A percentile compares a stretch with the other conserved stretches of the same genome.
These are phyloP conservation scores for Trichoderma harzianum DNA, from an alignment of 2,329 filamentous ascomycete species.

Conservation along the genomic window DNA sequence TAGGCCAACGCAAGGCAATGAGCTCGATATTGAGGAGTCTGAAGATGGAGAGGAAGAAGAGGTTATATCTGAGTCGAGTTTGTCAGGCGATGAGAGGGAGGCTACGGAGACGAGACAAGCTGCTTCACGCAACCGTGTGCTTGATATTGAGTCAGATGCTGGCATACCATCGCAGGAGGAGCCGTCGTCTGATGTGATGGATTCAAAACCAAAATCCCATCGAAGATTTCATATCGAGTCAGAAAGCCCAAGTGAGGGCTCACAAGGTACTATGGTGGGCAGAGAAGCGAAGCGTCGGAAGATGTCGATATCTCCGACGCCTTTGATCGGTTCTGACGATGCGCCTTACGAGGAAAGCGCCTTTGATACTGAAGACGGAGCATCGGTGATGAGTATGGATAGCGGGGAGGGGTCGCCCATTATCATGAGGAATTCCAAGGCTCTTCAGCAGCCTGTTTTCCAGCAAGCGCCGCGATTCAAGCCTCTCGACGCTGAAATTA, in stretches of 20 bases:
- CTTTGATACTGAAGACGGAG: background rate
- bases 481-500: conserved; percentile 25
- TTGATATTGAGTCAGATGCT: conserved; percentile 30
- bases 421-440: background rate
- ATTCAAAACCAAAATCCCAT: background rate
- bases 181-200: background rate
- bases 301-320: conserved; percentile 28
- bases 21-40: conserved; percentile 33
- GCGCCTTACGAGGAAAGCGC: background rate
- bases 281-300: conserved; percentile 29
- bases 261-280: background rate
- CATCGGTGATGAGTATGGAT: background rate
- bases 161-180: conserved; percentile 21
- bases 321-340: conserved; percentile 17
- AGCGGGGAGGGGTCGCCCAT: background rate
- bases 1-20: conserved; percentile 29
- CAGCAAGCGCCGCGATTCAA: conserved; percentile 41
- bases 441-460: conserved; percentile 37
- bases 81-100: conserved; percentile 9
- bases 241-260: background rate
- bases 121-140: conserved; percentile 25
- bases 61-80: conserved; percentile 13
- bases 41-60: conserved; percentile 27
- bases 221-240: conserved; percentile 6
- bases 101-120: conserved; percentile 13